These are phyloP conservation scores for Stenocarpella maydis DNA, from an alignment of 2,329 filamentous ascomycete genomes.

Conservation along the genomic window DNA sequence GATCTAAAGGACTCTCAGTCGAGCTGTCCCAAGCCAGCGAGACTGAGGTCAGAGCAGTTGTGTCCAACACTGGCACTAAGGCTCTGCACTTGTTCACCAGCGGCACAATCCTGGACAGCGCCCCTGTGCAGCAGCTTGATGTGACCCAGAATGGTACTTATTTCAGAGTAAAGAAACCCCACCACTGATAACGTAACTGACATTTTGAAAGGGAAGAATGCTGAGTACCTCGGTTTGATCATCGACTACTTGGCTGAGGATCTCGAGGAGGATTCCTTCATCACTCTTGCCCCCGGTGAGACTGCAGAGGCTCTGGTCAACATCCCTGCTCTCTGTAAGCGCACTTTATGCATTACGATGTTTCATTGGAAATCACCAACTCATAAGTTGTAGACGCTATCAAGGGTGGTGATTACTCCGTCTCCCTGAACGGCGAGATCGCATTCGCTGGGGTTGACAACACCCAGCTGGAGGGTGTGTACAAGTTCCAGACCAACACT, in stretches of 20 bases:
- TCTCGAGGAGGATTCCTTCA: conserved; percentile 17
- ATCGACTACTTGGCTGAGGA: conserved; percentile 14
- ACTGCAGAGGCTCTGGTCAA: conserved; percentile 17
- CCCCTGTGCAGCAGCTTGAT: conserved; percentile 20
- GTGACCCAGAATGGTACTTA: conserved; percentile 13
- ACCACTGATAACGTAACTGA: background rate
- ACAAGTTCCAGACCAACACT: conserved; percentile 27
- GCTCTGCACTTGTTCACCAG: conserved; percentile 20
- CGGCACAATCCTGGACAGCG: conserved; percentile 25
- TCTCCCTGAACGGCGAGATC: conserved; percentile 15
- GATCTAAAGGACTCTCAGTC: background rate
- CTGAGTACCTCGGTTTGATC: conserved; percentile 18
- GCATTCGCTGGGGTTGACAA: conserved; percentile 9
- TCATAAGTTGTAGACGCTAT: background rate
- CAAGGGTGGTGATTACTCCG: conserved; percentile 23
- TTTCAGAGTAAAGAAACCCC: too few species aligned
- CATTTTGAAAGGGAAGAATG: background rate
- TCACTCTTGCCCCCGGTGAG: conserved; percentile 27
- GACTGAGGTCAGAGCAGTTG: conserved; percentile 15
- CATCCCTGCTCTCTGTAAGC: conserved; percentile 26
- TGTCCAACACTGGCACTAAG: conserved; percentile 23
- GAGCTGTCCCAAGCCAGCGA: conserved; percentile 19
- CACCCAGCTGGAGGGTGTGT: conserved; percentile 20
- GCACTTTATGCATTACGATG: background rate
- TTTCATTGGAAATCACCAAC: too few species aligned